phyloP scores from a whole-genome alignment of 345 rosid species.

The Hibiscus syriacus region DNA sequence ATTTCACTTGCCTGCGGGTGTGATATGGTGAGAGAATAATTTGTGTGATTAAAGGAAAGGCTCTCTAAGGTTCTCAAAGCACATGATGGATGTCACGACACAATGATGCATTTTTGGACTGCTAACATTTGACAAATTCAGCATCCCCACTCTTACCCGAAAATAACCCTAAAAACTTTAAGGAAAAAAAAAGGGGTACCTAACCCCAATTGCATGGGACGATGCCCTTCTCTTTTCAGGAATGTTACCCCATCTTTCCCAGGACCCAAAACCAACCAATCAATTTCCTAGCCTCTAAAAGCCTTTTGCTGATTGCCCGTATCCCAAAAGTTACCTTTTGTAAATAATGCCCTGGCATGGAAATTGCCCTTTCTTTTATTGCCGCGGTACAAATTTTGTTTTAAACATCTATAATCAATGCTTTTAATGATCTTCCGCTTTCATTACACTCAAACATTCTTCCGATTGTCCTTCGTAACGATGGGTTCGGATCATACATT shows the following conservation, averaged over 20 bases:
- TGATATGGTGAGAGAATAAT: constrained; percentile 26
- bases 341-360: not conserved
- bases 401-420: not conserved
- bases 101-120: constrained; percentile 13
- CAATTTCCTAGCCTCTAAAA: not conserved
- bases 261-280: not conserved
- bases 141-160: not conserved
- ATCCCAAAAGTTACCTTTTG: not conserved
- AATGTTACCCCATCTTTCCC: not conserved
- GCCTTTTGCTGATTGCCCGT: not conserved
- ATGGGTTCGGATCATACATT: too few relatives aligned
- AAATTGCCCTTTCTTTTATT: not conserved
- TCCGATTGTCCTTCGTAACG: too few relatives aligned
- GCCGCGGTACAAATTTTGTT: not conserved
- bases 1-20: constrained; percentile 13
- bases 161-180: too few relatives aligned
- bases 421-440: not conserved
- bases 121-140: constrained; percentile 5
- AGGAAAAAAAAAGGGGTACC: not conserved
- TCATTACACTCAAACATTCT: not conserved
- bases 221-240: constrained; percentile 18
- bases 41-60: constrained; percentile 16
- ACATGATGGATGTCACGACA: constrained; percentile 16
- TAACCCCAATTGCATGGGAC: constrained; percentile 23
- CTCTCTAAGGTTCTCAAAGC: constrained; percentile 13